Evolutionary conservation across 2,329 filamentous ascomycete genomes (phyloP), one percentile per base, ranked within the genome.

Genomic region (Diplodia sapinea): DNA sequence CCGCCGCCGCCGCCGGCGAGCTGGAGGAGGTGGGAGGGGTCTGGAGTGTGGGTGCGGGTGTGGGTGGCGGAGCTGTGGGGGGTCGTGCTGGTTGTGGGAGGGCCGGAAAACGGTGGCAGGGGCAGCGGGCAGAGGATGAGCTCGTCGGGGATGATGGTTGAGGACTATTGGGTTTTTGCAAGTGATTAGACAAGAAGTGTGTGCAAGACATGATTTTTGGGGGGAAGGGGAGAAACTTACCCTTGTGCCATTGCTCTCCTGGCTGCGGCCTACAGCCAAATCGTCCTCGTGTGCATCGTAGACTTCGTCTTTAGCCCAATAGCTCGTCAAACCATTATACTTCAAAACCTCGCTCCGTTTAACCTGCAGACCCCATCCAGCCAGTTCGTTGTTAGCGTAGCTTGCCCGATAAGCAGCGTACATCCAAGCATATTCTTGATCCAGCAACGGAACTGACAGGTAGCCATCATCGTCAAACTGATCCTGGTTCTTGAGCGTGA

Each of bases 331-430:
- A 0, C 81, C 80, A 61, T 85, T 83, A 68, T 86, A 85, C 70
- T 88, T 88, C 31, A 88, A 79, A 1, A 89, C 79, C 74, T 89
- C 87, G 15, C 84, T 83, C 61, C 83, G 81, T 70, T 85, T 79
- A 26, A 85, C 80, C 13, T 82, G 78, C 12, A 89, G 71, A 13
- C 82, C 82, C 87, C 87, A 89, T n/a, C 83, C 83, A 4, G 89
- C 80, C 66, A 87, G 79, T 57, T 87, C 79, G 3, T 68, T 62
- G 50, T 57, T 52, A 8, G 87, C 86, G 74, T 89, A 89, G 54
- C 83, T 79, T 62, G 80, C 77, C 51, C 86, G 82, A 78, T 88
- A 90, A 2, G 82, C 79, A 7, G 76, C 77, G 71, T 85, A 85
- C 52, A 84, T 78, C 70, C 75, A 76, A 23, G 82, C 80, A 54